Conservation (phyloP, 2,329 filamentous ascomycete genomes). For the Curvularia sp. region DNA sequence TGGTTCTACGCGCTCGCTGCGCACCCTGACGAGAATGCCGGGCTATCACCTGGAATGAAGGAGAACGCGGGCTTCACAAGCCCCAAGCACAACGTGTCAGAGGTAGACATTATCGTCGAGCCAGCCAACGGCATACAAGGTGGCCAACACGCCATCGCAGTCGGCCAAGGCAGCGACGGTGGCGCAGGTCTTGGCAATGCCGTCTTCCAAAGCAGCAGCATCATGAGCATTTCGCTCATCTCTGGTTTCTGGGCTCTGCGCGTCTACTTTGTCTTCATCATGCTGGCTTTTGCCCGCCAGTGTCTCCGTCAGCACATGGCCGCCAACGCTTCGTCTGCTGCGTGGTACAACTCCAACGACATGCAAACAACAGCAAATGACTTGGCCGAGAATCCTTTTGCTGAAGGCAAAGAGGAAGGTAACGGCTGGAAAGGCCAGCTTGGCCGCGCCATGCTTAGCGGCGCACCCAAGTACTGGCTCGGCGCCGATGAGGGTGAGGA, state of each 20-base stretch:
- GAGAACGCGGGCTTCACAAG: slow-evolving; percentile 70
- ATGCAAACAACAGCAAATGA: slow-evolving; percentile 54
- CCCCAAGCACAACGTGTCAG: slow-evolving; percentile 67
- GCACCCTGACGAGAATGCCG: slow-evolving; percentile 54
- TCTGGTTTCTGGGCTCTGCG: slow-evolving; percentile 75
- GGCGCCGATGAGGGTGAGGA: slow-evolving; percentile 69
- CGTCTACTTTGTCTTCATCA: slow-evolving; percentile 82
- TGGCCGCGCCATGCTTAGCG: slow-evolving; percentile 78
- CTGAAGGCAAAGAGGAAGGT: slow-evolving; percentile 72
- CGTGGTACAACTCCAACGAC: slow-evolving; percentile 50
- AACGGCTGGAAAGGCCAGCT: slow-evolving; percentile 80
- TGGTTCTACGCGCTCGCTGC: slow-evolving; percentile 83
- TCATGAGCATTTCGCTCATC: slow-evolving; percentile 81
- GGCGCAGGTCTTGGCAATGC: slow-evolving; percentile 65
- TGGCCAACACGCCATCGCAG: slow-evolving; percentile 63
- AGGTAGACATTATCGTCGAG: slow-evolving; percentile 62
- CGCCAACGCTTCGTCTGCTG: slow-evolving; percentile 52
- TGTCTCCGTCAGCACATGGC: slow-evolving; percentile 74
- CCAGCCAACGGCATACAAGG: slow-evolving; percentile 55
- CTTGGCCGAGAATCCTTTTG: slow-evolving; percentile 73
- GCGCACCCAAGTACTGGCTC: slow-evolving; percentile 82
- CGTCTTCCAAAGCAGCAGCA: slow-evolving; percentile 69
- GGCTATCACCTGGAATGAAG: slow-evolving; percentile 63
- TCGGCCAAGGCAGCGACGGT: slow-evolving; percentile 50
- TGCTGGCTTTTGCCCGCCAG: slow-evolving; percentile 82